phyloP scores from a whole-genome alignment of 1,284 basidiomycete genomes.

The Trametes sp. region DNA sequence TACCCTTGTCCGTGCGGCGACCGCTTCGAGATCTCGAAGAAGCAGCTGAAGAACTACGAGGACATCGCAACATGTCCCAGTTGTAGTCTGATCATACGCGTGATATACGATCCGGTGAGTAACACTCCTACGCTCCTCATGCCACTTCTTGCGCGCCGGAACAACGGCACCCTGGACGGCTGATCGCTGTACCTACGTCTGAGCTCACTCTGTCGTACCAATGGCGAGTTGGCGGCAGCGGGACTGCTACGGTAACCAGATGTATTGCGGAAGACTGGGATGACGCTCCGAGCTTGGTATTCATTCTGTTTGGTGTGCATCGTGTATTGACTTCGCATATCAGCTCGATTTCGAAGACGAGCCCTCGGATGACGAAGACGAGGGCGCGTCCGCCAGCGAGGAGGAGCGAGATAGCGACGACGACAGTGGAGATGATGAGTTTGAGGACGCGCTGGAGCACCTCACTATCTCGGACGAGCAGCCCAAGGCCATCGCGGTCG shows the following conservation, averaged over 20 bases:
- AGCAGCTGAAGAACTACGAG: conserved; percentile 89
- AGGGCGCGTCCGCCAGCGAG: conserved; percentile 37
- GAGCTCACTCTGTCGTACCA: no score
- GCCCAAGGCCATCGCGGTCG: conserved; percentile 35
- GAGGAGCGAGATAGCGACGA: conserved; percentile 49
- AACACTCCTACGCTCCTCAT: not conserved
- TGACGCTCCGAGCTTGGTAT: no score
- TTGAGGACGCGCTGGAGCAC: conserved; percentile 73
- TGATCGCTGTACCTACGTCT: no score
- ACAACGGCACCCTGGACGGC: no score
- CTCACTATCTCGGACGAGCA: conserved; percentile 54
- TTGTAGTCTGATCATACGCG: conserved; percentile 92
- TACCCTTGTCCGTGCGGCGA: conserved; percentile 99
- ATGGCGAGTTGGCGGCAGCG: no score
- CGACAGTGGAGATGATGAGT: conserved; percentile 52
- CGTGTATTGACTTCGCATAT: not conserved
- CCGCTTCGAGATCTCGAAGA: conserved; percentile 94
- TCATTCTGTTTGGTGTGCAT: no score
- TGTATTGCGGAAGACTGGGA: no score
- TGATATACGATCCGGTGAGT: conserved; percentile 95
- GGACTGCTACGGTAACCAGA: no score
- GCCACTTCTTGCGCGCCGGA: not conserved
- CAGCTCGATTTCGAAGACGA: conserved; percentile 77
- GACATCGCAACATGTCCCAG: conserved; percentile 98
- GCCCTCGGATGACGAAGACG: conserved; percentile 57